Conservation (phyloP, 1,284 basidiomycete species). For the Moesziomyces parantarcticus region DNA sequence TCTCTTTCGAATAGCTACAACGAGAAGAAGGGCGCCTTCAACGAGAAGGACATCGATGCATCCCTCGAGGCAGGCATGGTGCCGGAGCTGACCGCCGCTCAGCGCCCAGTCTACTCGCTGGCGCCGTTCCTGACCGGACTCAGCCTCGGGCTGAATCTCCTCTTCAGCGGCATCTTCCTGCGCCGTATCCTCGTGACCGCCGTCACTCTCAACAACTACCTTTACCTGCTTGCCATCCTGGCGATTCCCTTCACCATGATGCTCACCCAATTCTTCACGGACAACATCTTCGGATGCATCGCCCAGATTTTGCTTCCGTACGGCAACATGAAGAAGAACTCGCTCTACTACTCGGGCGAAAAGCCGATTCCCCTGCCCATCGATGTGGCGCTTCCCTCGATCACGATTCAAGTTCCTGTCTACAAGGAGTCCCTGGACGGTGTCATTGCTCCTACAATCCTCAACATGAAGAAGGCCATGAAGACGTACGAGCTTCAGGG, state of each 20-base stretch:
- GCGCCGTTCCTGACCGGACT: constrained; percentile 82
- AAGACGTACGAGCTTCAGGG: constrained; percentile 87
- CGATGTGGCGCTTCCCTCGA: constrained; percentile 77
- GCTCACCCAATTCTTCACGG: constrained; percentile 75
- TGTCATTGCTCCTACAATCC: constrained; percentile 76
- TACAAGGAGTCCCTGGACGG: constrained; percentile 74
- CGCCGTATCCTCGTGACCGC: constrained; percentile 78
- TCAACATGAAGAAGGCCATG: constrained; percentile 84
- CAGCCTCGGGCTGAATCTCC: constrained; percentile 70
- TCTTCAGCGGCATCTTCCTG: constrained; percentile 73
- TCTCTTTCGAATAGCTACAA: constrained; percentile 7
- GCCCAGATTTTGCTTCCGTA: constrained; percentile 70
- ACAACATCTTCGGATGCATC: constrained; percentile 72
- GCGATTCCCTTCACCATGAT: constrained; percentile 77
- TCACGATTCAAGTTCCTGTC: constrained; percentile 82
- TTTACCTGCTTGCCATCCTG: constrained; percentile 74
- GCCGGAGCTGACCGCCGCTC: constrained; percentile 10
- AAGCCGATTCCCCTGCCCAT: constrained; percentile 74
- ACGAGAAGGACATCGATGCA: constrained; percentile 21
- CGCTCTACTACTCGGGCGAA: constrained; percentile 70
- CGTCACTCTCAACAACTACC: constrained; percentile 75
- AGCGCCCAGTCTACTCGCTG: constrained; percentile 76
- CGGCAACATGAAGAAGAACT: constrained; percentile 73
- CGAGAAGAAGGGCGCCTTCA: constrained; percentile 14
- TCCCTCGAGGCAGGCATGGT: constrained; percentile 19